Conservation (phyloP, 169 alveolate species). For the Eimeria necatrix region DNA sequence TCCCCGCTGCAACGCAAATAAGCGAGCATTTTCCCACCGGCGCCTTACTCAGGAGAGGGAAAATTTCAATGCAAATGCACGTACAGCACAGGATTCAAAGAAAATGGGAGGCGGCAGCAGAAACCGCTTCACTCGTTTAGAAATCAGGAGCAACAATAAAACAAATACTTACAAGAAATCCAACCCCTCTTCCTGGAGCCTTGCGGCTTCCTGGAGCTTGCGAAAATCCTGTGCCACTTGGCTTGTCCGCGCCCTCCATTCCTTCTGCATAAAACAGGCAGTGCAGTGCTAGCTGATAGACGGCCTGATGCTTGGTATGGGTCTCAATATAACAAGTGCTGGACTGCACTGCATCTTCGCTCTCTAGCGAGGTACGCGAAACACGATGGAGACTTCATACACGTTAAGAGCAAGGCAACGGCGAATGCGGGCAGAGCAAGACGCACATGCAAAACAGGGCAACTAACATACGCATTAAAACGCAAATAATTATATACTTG, state of each 20-base stretch:
- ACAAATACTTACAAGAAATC: constrained; percentile 23
- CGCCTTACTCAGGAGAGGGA: background rate
- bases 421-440: background rate
- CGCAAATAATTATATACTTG: background rate
- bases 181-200: constrained; percentile 74
- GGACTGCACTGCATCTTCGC: background rate
- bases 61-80: background rate
- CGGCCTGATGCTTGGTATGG: too few relatives aligned
- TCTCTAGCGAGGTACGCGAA: background rate
- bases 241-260: constrained; percentile 61
- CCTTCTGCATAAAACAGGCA: constrained; percentile 36
- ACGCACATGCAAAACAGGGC: background rate
- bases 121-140: background rate
- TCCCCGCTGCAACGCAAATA: constrained; percentile 60
- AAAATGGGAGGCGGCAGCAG: too few relatives aligned
- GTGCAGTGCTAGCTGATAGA: too few relatives aligned
- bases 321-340: background rate
- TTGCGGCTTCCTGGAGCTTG: constrained; percentile 73
- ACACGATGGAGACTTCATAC: too few relatives aligned
- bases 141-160: background rate
- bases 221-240: constrained; percentile 71
- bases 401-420: too few relatives aligned
- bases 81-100: background rate
- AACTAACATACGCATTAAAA: background rate
- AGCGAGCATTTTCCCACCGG: background rate